Evolutionary conservation across 805 yeast species (phyloP).

Genomic region (Debaryomyces hansenii): DNA sequence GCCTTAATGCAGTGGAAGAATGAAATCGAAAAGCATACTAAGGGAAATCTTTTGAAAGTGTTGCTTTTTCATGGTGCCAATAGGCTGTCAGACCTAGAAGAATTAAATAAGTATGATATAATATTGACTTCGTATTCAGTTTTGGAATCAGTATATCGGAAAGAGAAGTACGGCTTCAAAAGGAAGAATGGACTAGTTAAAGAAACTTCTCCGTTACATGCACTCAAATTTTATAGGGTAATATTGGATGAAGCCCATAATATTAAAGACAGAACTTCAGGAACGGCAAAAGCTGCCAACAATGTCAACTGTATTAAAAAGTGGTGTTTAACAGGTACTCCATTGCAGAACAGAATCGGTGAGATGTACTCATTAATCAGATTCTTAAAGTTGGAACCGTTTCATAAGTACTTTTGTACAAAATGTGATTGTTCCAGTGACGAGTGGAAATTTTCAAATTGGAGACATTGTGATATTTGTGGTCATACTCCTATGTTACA

Average conservation of each 20-base stretch:
- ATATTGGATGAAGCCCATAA: slow-evolving; percentile 96
- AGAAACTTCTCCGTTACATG: slow-evolving; percentile 75
- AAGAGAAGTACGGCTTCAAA: slow-evolving; percentile 79
- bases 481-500: slow-evolving; percentile 95
- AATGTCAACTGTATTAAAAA: slow-evolving; percentile 67
- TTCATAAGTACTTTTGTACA: slow-evolving; percentile 88
- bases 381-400: slow-evolving; percentile 81
- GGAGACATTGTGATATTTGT: slow-evolving; percentile 82
- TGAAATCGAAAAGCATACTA: slow-evolving; percentile 84
- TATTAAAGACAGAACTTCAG: slow-evolving; percentile 90
- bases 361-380: slow-evolving; percentile 92
- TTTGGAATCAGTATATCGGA: slow-evolving; percentile 80
- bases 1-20: slow-evolving; percentile 97
- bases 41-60: slow-evolving; percentile 61
- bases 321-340: slow-evolving; percentile 96
- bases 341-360: slow-evolving; percentile 93
- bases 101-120: slow-evolving; percentile 67
- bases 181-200: slow-evolving; percentile 69
- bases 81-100: slow-evolving; percentile 57
- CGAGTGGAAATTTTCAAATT: slow-evolving; percentile 83
- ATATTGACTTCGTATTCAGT: slow-evolving; percentile 92
- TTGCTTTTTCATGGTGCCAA: slow-evolving; percentile 85
- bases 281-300: slow-evolving; percentile 92
- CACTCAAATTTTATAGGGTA: slow-evolving; percentile 76
- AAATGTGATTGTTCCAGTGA: slow-evolving; percentile 81